phyloP scores from a whole-genome alignment of 2,329 filamentous ascomycete genomes.

The Emergomyces orientalis region DNA sequence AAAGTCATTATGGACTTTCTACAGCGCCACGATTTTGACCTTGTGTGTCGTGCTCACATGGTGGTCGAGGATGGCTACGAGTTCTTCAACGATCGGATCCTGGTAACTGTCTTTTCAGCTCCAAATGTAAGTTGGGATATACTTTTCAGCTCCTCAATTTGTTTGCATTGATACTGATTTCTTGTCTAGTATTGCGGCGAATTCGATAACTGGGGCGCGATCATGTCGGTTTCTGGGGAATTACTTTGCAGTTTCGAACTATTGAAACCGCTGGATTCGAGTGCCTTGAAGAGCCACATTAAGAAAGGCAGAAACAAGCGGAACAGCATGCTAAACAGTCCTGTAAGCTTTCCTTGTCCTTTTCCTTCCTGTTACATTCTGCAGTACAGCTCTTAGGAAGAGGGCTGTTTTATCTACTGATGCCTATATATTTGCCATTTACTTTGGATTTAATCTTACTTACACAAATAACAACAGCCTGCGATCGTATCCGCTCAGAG shows the following conservation, averaged over 20 bases:
- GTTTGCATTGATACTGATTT: slow-evolving; percentile 19
- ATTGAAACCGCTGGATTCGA: slow-evolving; percentile 90
- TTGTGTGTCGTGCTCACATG: slow-evolving; percentile 97
- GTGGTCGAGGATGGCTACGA: slow-evolving; percentile 98
- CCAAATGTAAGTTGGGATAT: slow-evolving; percentile 67
- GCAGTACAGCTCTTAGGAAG: slow-evolving; percentile 19
- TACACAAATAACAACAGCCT: slow-evolving; percentile 28
- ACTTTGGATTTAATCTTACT: slow-evolving; percentile 11
- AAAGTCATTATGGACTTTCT: slow-evolving; percentile 96
- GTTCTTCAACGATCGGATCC: slow-evolving; percentile 89
- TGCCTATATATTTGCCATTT: slow-evolving; percentile 5
- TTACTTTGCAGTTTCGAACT: slow-evolving; percentile 95
- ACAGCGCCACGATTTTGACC: slow-evolving; percentile 87
- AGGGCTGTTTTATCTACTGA: slow-evolving; percentile 9
- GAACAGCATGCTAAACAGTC: slow-evolving; percentile 91
- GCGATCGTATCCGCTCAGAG: slow-evolving; percentile 38
- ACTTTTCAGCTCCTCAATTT: not conserved
- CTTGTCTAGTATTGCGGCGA: slow-evolving; percentile 81
- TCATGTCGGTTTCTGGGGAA: slow-evolving; percentile 94
- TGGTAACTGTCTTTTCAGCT: slow-evolving; percentile 95
- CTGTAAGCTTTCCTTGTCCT: slow-evolving; percentile 58
- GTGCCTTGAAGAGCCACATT: slow-evolving; percentile 93
- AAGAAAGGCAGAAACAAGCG: slow-evolving; percentile 95
- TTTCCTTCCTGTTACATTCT: not conserved
- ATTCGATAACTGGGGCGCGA: slow-evolving; percentile 97